A percentile compares a stretch with the other conserved stretches of the same genome.
Evolutionary conservation across 2,329 filamentous ascomycete species (phyloP).

Genomic region (Fusarium coicis): DNA sequence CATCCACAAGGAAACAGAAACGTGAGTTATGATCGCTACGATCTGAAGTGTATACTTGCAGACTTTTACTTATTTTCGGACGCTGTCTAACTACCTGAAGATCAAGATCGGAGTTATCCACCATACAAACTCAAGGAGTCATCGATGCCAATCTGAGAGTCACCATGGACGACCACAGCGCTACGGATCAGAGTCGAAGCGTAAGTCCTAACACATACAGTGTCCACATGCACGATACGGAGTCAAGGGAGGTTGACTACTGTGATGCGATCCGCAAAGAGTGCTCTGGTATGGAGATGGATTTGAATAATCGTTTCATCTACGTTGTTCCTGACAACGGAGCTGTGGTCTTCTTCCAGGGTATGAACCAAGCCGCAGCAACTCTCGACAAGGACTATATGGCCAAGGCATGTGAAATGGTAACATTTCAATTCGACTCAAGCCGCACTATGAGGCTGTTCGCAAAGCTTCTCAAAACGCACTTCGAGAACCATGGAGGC

Average conservation of each 20-base stretch:
- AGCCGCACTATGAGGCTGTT: neutral
- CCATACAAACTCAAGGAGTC: neutral
- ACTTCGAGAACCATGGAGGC: neutral
- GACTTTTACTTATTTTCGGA: neutral
- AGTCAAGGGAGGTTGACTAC: neutral
- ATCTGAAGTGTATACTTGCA: neutral
- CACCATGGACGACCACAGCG: neutral
- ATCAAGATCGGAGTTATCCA: neutral
- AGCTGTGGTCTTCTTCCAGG: neutral
- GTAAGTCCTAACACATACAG: neutral
- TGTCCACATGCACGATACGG: neutral
- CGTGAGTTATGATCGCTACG: too few relatives aligned
- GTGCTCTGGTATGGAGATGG: neutral
- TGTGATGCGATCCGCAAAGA: neutral
- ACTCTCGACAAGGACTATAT: neutral
- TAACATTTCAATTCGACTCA: neutral
- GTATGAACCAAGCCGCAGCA: neutral
- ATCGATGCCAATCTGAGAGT: neutral
- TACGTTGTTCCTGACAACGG: neutral
- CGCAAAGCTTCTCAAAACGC: neutral
- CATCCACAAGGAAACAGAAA: neutral
- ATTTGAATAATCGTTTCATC: neutral
- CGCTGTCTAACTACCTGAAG: neutral
- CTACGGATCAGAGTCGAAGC: neutral
- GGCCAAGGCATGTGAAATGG: neutral